Evolutionary conservation across 1,284 basidiomycete genomes (phyloP).

Genomic region (Ceratobasidium papillatum): DNA sequence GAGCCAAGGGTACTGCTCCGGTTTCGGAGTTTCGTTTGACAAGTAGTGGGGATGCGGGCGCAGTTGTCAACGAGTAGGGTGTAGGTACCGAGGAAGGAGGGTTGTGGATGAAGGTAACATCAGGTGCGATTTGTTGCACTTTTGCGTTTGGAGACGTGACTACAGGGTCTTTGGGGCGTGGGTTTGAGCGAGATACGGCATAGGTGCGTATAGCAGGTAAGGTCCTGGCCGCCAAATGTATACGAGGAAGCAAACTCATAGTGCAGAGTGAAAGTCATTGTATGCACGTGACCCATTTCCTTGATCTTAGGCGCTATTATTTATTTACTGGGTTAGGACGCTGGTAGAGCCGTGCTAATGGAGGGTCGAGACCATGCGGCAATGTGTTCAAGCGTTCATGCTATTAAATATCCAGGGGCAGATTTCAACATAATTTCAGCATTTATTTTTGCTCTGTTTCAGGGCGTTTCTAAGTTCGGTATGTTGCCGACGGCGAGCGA

Average conservation of each 20-base stretch:
- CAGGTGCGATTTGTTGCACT: slow-evolving; percentile 64
- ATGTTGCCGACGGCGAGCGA: no score
- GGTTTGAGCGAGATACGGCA: slow-evolving; percentile 40
- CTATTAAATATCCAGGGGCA: no score
- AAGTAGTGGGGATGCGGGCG: slow-evolving; percentile 74
- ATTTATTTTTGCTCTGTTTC: no score
- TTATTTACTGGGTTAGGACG: no score
- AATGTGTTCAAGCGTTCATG: no score
- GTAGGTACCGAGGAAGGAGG: slow-evolving; percentile 76
- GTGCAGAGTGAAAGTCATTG: not conserved
- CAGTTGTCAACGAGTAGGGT: slow-evolving; percentile 70
- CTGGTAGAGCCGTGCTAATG: no score
- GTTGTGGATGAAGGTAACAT: slow-evolving; percentile 77
- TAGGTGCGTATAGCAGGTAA: slow-evolving; percentile 16
- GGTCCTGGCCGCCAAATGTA: not conserved
- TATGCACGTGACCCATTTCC: slow-evolving; percentile 14
- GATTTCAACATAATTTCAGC: no score
- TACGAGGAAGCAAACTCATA: slow-evolving; percentile 15
- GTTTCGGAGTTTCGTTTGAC: slow-evolving; percentile 48
- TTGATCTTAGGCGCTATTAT: not conserved
- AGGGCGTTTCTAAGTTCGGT: no score
- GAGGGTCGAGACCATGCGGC: no score
- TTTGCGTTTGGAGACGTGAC: slow-evolving; percentile 61
- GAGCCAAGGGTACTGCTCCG: slow-evolving; percentile 55
- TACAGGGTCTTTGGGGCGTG: slow-evolving; percentile 66